Evolutionary conservation across 2,329 filamentous ascomycete species (phyloP).

Genomic region (Hymenoscyphus linearis): DNA sequence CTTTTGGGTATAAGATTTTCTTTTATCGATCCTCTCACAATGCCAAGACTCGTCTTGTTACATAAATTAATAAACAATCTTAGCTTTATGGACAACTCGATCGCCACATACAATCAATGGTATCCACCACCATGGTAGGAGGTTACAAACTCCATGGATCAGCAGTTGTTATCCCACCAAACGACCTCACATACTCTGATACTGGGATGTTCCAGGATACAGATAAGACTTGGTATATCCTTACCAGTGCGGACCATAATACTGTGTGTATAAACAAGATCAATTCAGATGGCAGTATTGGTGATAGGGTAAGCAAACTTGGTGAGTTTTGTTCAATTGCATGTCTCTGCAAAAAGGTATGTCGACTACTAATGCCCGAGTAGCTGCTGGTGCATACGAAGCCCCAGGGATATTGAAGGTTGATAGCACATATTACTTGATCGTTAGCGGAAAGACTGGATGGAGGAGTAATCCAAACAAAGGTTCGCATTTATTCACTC

Average conservation of each 20-base stretch:
- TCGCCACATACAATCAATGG: slow-evolving; percentile 35
- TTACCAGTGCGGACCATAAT: slow-evolving; percentile 39
- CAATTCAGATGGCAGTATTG: slow-evolving; percentile 35
- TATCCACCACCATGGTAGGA: slow-evolving; percentile 30
- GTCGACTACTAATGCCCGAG: neutral
- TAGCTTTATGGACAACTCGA: slow-evolving; percentile 38
- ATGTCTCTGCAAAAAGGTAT: too few species aligned
- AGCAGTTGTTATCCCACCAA: slow-evolving; percentile 35
- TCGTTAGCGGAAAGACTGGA: slow-evolving; percentile 36
- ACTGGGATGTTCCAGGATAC: slow-evolving; percentile 38
- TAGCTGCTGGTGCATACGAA: slow-evolving; percentile 32
- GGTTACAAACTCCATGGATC: slow-evolving; percentile 30
- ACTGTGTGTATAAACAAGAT: slow-evolving; percentile 37
- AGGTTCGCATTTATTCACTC: slow-evolving; percentile 5
- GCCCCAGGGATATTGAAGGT: slow-evolving; percentile 34
- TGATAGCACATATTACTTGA: slow-evolving; percentile 34
- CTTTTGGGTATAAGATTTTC: slow-evolving; percentile 32
- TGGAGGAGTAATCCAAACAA: slow-evolving; percentile 36
- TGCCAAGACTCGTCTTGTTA: neutral
- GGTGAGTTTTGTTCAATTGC: slow-evolving; percentile 2
- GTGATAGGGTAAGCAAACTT: slow-evolving; percentile 29
- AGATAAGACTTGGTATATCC: slow-evolving; percentile 33
- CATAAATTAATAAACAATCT: neutral
- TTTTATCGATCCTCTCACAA: neutral
- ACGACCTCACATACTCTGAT: slow-evolving; percentile 36